A percentile compares a stretch with the other conserved stretches of the same genome.
Conservation (phyloP, 495 filamentous ascomycete species). For the Glutinoglossum americanum region DNA sequence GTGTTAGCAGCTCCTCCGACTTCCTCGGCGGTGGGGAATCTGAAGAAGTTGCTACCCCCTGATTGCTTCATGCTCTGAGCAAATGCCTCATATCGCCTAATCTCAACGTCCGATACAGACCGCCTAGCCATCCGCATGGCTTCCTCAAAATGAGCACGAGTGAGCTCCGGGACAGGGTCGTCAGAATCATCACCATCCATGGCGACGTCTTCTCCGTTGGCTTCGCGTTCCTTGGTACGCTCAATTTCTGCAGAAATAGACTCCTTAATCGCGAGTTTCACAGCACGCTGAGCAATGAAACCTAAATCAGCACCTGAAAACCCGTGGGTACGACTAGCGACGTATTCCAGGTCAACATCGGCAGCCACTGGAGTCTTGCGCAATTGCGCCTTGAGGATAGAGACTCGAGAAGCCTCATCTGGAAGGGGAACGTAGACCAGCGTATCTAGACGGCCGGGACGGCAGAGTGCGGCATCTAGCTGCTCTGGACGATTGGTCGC, state of each 20-base stretch:
- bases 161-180: conserved; percentile 81
- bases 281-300: conserved; percentile 94
- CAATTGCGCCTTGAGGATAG: conserved; percentile 87
- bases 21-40: conserved; percentile 64
- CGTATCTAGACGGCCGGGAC: conserved; percentile 94
- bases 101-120: conserved; percentile 90
- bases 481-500: conserved; percentile 98
- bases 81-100: conserved; percentile 94
- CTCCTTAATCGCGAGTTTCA: conserved; percentile 98
- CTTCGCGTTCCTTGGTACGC: conserved; percentile 69
- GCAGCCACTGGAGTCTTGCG: conserved; percentile 86
- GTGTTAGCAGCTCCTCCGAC: conserved; percentile 18
- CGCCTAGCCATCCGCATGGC: conserved; percentile 84
- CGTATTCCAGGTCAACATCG: conserved; percentile 77
- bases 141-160: conserved; percentile 93
- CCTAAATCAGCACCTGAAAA: conserved; percentile 99
- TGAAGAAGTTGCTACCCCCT: conserved; percentile 86
- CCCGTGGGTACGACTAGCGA: conserved; percentile 91
- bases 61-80: conserved; percentile 97
- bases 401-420: conserved; percentile 64
- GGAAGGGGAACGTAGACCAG: conserved; percentile 95
- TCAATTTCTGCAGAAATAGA: conserved; percentile 80
- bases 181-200: conserved; percentile 76
- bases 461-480: conserved; percentile 90
- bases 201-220: conserved; percentile 55